Conservation (phyloP, 1,284 basidiomycete genomes). For the Irpex sp. region DNA sequence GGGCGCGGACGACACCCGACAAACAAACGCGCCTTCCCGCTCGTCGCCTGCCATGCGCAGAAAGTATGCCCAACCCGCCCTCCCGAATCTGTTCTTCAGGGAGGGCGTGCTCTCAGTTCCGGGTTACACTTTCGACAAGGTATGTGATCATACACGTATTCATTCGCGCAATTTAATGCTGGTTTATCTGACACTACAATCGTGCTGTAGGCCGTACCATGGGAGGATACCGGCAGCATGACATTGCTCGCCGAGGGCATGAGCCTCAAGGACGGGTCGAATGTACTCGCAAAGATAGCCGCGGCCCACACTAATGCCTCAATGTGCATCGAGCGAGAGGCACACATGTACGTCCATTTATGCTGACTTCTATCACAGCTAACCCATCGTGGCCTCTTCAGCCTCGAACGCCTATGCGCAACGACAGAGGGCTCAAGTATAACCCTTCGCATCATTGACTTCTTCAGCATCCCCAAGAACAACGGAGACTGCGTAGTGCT, state of each 20-base stretch:
- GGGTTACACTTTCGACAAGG: constrained; percentile 66
- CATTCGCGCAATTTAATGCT: not conserved
- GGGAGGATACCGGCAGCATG: constrained; percentile 68
- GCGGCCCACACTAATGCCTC: constrained; percentile 64
- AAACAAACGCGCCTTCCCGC: not conserved
- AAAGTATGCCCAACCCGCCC: constrained; percentile 31
- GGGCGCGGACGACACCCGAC: not conserved
- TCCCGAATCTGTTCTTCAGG: constrained; percentile 33
- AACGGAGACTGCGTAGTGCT: constrained; percentile 63
- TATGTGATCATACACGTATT: constrained; percentile 14
- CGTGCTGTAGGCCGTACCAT: constrained; percentile 43
- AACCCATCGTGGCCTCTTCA: constrained; percentile 18
- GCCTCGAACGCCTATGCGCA: constrained; percentile 47
- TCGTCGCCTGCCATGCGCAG: constrained; percentile 25
- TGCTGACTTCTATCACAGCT: too few relatives aligned
- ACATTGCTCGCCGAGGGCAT: constrained; percentile 62
- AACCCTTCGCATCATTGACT: constrained; percentile 54
- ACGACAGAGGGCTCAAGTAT: constrained; percentile 47
- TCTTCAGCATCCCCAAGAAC: constrained; percentile 54
- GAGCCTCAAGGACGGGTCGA: constrained; percentile 62
- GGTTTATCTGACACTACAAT: not conserved
- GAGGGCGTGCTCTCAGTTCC: constrained; percentile 58
- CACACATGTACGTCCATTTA: constrained; percentile 50
- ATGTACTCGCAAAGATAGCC: constrained; percentile 65
- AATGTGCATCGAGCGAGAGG: constrained; percentile 64